phyloP scores from a whole-genome alignment of 2,329 filamentous ascomycete species.

The Epichloe sylvatica region DNA sequence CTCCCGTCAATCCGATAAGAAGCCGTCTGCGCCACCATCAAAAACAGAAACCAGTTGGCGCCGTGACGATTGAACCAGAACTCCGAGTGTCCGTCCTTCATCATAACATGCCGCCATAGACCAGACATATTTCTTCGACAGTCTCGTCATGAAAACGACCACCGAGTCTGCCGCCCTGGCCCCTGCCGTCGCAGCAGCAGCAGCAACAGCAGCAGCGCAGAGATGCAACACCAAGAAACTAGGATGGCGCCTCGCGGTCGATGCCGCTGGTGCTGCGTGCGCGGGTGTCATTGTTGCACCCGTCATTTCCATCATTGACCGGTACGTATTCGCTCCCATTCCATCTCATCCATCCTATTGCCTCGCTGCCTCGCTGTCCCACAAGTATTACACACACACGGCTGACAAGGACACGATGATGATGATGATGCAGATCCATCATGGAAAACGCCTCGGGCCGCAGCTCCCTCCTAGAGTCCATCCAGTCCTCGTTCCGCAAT shows the following conservation, averaged over 20 bases:
- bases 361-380: no score
- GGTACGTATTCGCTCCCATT: conserved; percentile 36
- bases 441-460: conserved; percentile 71
- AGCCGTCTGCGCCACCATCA: not conserved
- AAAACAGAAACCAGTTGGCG: no score
- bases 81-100: no score
- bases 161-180: not conserved
- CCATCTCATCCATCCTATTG: not conserved
- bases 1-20: not conserved
- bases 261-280: conserved; percentile 53
- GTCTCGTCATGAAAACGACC: not conserved
- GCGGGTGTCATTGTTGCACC: conserved; percentile 70
- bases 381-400: no score
- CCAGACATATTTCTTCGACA: no score
- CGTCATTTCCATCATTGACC: conserved; percentile 75
- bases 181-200: not conserved
- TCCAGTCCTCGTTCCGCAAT: conserved; percentile 42
- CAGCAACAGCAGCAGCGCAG: not conserved
- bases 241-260: conserved; percentile 49
- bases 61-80: no score
- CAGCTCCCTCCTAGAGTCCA: conserved; percentile 41
- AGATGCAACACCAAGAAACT: conserved; percentile 67
- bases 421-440: conserved; percentile 41
- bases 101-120: not conserved
- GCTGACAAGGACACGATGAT: not conserved